Conservation (phyloP, 257 asterid species). For the Dorcoceras hygrometricum region DNA sequence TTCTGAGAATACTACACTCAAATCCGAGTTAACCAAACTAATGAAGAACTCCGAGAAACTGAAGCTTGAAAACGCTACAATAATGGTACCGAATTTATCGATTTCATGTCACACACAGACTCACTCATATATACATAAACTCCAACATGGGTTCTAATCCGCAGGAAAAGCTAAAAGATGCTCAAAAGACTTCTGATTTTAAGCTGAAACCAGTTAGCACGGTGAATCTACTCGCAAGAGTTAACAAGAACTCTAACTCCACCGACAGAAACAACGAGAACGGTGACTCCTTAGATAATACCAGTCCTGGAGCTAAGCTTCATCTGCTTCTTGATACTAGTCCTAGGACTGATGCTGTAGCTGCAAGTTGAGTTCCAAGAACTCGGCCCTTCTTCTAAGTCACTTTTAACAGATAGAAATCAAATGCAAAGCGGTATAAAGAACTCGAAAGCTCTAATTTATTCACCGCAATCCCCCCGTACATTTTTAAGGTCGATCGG, state of each 20-base stretch:
- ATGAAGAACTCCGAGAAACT: conserved; percentile 60
- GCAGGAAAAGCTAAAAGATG: neutral
- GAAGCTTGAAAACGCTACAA: conserved; percentile 66
- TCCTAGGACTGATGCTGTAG: neutral
- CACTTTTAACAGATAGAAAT: neutral
- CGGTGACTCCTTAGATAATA: neutral
- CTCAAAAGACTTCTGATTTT: neutral
- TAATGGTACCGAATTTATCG: conserved; percentile 40
- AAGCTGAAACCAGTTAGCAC: neutral
- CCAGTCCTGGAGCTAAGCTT: neutral
- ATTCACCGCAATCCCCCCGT: neutral
- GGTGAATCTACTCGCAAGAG: neutral
- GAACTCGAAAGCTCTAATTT: neutral
- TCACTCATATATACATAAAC: neutral
- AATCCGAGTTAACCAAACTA: conserved; percentile 63
- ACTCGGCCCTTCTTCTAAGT: neutral
- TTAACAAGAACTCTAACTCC: neutral
- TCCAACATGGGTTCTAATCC: neutral
- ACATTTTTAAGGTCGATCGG: neutral
- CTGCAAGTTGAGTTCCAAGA: neutral
- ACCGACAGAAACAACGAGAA: neutral
- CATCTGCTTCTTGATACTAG: neutral
- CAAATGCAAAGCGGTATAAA: neutral
- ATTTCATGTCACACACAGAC: neutral
- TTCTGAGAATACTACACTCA: conserved; percentile 67